Percentiles rank a stretch among this genome's conserved stretches.
Evolutionary conservation across 768 basidiomycete species (phyloP).

Genomic region (Agrocybe chaxingu): DNA sequence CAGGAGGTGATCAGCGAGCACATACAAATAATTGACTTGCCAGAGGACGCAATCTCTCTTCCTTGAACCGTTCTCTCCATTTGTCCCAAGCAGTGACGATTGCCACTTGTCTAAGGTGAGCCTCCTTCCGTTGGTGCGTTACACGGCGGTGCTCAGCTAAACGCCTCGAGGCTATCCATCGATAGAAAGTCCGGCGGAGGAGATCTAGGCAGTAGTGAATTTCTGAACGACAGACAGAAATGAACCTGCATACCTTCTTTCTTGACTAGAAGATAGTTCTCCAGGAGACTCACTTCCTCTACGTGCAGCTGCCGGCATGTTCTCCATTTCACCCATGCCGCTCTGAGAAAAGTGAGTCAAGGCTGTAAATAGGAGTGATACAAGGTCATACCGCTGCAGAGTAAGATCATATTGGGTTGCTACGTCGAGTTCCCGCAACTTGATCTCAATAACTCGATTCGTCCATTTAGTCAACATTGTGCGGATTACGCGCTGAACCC

Average conservation of each 20-base stretch:
- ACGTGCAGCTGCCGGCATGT: constrained; percentile 55
- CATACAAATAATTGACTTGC: constrained; percentile 33
- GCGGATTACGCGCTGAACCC: constrained; percentile 51
- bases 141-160: constrained; percentile 59
- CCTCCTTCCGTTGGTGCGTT: constrained; percentile 57
- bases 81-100: constrained; percentile 68
- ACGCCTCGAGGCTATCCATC: constrained; percentile 64
- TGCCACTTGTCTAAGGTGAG: constrained; percentile 51
- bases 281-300: constrained; percentile 76
- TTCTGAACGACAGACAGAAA: background rate
- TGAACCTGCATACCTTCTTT: constrained; percentile 53
- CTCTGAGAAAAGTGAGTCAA: constrained; percentile 29
- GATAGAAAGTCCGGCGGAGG: constrained; percentile 63
- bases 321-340: constrained; percentile 70
- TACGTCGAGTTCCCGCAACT: constrained; percentile 68
- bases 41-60: constrained; percentile 61
- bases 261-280: constrained; percentile 79
- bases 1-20: constrained; percentile 5
- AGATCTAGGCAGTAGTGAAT: constrained; percentile 43
- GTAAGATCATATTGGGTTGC: constrained; percentile 38
- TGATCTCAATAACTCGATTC: constrained; percentile 68
- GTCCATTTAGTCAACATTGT: constrained; percentile 59
- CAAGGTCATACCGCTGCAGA: constrained; percentile 27
- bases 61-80: constrained; percentile 73
- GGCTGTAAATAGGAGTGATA: background rate